phyloP scores from a whole-genome alignment of 805 yeast genomes.

The Kuraishia borneana region DNA sequence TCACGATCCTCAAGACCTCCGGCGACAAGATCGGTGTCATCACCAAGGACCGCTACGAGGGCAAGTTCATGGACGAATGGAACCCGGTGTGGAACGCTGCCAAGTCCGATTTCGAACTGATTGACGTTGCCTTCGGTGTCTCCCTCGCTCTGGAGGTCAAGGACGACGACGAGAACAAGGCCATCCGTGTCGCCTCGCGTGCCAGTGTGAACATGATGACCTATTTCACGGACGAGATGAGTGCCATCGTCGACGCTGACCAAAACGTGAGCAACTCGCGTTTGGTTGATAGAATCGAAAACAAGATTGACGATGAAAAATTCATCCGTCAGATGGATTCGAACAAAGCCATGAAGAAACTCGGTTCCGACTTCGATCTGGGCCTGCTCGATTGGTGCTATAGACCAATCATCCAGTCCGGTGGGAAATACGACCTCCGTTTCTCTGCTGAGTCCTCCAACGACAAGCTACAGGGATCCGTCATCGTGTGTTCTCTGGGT shows the following conservation, averaged over 20 bases:
- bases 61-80: constrained; percentile 85
- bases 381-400: constrained; percentile 86
- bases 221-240: constrained; percentile 79
- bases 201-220: constrained; percentile 74
- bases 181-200: constrained; percentile 60
- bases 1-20: constrained; percentile 30
- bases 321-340: constrained; percentile 44
- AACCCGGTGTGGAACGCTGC: constrained; percentile 25
- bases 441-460: constrained; percentile 74
- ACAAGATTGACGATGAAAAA: constrained; percentile 68
- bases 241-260: constrained; percentile 79
- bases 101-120: constrained; percentile 27
- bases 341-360: constrained; percentile 35
- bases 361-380: constrained; percentile 63
- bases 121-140: constrained; percentile 43
- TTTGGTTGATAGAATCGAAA: constrained; percentile 67
- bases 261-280: constrained; percentile 59
- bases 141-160: constrained; percentile 59
- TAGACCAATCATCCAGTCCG: constrained; percentile 84
- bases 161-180: constrained; percentile 66
- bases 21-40: constrained; percentile 55
- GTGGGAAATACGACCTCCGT: constrained; percentile 72
- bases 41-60: constrained; percentile 66
- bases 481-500: constrained; percentile 75
- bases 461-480: constrained; percentile 60